phyloP scores from a whole-genome alignment of 225 moss, liverwort and hornwort species.

The Thuidium tamariscinum region DNA sequence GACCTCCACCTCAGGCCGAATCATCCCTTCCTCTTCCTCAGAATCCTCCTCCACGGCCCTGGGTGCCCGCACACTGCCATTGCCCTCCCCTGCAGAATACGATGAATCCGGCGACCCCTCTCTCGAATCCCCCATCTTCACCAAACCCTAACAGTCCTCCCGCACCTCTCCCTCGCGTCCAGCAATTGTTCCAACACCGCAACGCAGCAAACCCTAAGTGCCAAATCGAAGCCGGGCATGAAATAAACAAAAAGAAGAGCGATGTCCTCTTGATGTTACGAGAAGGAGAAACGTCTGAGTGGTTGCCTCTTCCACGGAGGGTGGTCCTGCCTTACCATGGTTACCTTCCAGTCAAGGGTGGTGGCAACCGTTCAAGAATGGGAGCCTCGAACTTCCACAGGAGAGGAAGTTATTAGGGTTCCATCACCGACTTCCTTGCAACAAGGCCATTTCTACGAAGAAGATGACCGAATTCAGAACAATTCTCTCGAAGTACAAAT shows the following conservation, averaged over 20 bases:
- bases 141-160: background rate
- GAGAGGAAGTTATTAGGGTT: background rate
- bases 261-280: background rate
- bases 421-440: background rate
- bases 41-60: conserved; percentile 1
- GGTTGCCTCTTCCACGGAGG: background rate
- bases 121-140: conserved; percentile 17
- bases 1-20: conserved; percentile 6
- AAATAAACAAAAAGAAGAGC: background rate
- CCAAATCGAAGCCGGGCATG: background rate
- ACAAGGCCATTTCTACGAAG: background rate
- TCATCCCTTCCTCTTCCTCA: conserved; percentile 19
- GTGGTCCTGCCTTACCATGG: background rate
- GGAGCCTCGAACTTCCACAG: background rate
- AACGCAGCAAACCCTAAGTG: background rate
- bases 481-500: background rate
- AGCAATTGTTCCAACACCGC: background rate
- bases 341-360: background rate
- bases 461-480: background rate
- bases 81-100: conserved; percentile 12
- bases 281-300: background rate
- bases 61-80: background rate
- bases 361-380: background rate
- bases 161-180: background rate
- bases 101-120: conserved; percentile 18